Evolutionary conservation across 331 rosid species (phyloP).

Genomic region (Quercus tomentella): DNA sequence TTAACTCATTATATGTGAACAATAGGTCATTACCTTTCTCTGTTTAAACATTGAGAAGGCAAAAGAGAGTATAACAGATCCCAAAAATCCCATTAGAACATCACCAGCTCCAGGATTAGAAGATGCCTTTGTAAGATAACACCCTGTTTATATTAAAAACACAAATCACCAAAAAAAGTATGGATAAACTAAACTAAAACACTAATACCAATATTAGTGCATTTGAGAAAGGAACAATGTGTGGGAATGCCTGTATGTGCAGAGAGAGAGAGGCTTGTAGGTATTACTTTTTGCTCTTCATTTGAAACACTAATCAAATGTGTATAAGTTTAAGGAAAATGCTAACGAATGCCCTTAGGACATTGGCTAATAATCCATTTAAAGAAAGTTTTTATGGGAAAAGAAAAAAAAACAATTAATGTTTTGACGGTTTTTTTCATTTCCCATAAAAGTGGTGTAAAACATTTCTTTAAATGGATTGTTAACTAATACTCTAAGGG

Average conservation of each 20-base stretch:
- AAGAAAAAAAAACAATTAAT: too few relatives aligned
- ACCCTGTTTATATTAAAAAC: slow-evolving; percentile 41
- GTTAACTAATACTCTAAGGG: too few relatives aligned
- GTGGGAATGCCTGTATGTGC: not conserved
- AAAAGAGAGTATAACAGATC: slow-evolving; percentile 93
- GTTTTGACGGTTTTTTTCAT: too few relatives aligned
- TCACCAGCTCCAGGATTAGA: slow-evolving; percentile 96
- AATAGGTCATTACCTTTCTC: slow-evolving; percentile 61
- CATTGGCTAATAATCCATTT: too few relatives aligned
- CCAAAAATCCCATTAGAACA: slow-evolving; percentile 92
- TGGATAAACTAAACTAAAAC: slow-evolving; percentile 6
- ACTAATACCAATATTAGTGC: not conserved
- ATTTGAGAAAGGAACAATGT: not conserved
- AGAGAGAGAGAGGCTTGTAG: not conserved
- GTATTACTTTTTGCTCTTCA: not conserved
- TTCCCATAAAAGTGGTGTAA: too few relatives aligned
- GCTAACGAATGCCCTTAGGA: too few relatives aligned
- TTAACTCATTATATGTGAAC: not conserved
- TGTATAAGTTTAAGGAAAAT: not conserved
- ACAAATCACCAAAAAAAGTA: slow-evolving; percentile 8
- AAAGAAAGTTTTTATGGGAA: too few relatives aligned
- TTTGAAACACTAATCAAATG: not conserved
- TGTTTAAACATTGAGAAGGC: slow-evolving; percentile 98
- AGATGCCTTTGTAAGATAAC: slow-evolving; percentile 80
- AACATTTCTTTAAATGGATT: too few relatives aligned